phyloP scores from a whole-genome alignment of 202 grass and related monocot species.

The Cymbopogon flexuosus region DNA sequence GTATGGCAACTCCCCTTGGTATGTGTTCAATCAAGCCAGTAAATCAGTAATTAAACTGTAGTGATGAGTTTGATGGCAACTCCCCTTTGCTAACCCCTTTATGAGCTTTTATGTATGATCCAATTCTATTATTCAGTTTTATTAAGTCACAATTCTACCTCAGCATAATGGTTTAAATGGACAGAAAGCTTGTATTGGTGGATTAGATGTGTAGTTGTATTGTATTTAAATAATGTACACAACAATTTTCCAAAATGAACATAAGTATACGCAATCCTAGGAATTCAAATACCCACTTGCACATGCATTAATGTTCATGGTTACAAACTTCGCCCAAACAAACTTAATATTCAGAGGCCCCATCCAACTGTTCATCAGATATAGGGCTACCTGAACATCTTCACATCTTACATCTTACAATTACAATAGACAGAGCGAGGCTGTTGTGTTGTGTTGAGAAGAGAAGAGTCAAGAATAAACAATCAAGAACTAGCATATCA shows the following conservation, averaged over 20 bases:
- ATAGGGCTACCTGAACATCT: not conserved
- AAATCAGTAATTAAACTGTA: too few relatives aligned
- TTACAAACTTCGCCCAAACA: not conserved
- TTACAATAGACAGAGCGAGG: not conserved
- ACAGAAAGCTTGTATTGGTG: too few relatives aligned
- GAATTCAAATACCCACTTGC: not conserved
- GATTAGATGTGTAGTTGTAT: too few relatives aligned
- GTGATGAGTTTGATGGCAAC: too few relatives aligned
- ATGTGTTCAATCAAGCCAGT: too few relatives aligned
- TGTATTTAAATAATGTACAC: too few relatives aligned
- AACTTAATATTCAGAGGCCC: not conserved
- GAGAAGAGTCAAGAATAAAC: not conserved
- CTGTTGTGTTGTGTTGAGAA: not conserved
- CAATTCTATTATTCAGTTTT: too few relatives aligned
- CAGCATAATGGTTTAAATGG: too few relatives aligned
- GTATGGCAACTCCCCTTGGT: too few relatives aligned
- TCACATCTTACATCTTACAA: conserved; percentile 9
- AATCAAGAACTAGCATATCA: not conserved
- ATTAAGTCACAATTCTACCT: too few relatives aligned
- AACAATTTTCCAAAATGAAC: not conserved
- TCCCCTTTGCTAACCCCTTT: too few relatives aligned
- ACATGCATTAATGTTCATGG: not conserved
- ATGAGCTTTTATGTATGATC: too few relatives aligned
- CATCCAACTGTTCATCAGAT: not conserved
- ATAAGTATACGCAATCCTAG: not conserved